Conservation (phyloP, 2,329 filamentous ascomycete species). For the Sarocladium kiliense region DNA sequence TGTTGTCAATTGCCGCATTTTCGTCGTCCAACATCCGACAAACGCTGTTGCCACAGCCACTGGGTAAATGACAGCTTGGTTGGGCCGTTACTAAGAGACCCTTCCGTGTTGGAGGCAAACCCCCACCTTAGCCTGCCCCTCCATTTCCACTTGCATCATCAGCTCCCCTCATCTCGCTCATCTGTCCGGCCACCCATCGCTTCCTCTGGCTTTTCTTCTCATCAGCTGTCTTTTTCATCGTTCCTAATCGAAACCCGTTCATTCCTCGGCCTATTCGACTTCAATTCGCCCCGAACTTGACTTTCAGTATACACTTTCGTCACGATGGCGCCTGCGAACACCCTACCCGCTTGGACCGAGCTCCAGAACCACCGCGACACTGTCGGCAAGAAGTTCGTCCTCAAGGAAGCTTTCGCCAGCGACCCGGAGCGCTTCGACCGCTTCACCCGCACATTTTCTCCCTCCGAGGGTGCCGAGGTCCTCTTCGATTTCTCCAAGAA, state of each 20-base stretch:
- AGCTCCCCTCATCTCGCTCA: constrained; percentile 7
- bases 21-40: no score
- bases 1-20: no score
- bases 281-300: background rate
- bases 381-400: constrained; percentile 81
- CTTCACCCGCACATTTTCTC: constrained; percentile 80
- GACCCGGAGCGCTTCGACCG: constrained; percentile 86
- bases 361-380: constrained; percentile 87
- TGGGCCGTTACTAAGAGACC: background rate
- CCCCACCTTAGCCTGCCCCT: constrained; percentile 9
- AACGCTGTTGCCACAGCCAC: background rate
- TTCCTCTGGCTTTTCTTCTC: background rate
- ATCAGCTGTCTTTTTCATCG: background rate
- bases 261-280: background rate
- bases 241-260: background rate
- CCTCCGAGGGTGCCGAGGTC: constrained; percentile 75
- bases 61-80: background rate
- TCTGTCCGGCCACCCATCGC: background rate
- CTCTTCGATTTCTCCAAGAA: constrained; percentile 99
- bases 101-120: background rate
- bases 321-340: constrained; percentile 76
- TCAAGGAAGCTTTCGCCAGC: constrained; percentile 88
- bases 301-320: background rate
- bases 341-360: constrained; percentile 80
- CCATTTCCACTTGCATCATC: constrained; percentile 8